phyloP scores from a whole-genome alignment of 2,329 filamentous ascomycete species.

The Chaetothyriales sp. region DNA sequence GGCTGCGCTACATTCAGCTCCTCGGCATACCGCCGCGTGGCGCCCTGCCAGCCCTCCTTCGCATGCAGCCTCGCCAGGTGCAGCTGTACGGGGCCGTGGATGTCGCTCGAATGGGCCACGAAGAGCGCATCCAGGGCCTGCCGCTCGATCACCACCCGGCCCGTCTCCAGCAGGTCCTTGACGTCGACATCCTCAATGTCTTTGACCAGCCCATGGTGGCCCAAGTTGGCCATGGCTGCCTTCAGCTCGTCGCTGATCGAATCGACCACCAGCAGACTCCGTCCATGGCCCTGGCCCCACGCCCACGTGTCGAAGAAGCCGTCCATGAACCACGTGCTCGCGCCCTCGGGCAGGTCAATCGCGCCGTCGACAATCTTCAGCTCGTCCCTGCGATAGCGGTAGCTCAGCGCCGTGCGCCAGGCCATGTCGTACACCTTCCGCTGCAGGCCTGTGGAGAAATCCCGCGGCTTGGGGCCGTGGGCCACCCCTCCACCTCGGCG shows the following conservation, averaged over 20 bases:
- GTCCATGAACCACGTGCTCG: slow-evolving; percentile 44
- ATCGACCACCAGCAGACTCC: slow-evolving; percentile 62
- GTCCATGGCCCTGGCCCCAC: slow-evolving; percentile 53
- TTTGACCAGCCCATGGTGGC: slow-evolving; percentile 55
- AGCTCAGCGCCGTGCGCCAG: slow-evolving; percentile 85
- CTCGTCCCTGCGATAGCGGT: slow-evolving; percentile 77
- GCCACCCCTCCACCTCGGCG: slow-evolving; percentile 72
- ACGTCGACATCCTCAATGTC: slow-evolving; percentile 75
- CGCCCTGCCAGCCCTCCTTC: background rate
- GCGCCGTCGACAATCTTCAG: slow-evolving; percentile 74
- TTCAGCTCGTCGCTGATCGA: slow-evolving; percentile 1
- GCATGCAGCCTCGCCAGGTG: background rate
- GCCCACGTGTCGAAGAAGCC: slow-evolving; percentile 57
- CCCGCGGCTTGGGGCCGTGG: slow-evolving; percentile 80
- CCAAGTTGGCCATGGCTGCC: slow-evolving; percentile 47
- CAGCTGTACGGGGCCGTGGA: background rate
- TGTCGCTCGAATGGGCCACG: background rate
- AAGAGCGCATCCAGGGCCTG: slow-evolving; percentile 50
- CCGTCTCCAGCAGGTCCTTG: slow-evolving; percentile 79
- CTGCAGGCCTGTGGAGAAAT: slow-evolving; percentile 74
- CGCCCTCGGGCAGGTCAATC: slow-evolving; percentile 46
- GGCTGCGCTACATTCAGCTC: background rate
- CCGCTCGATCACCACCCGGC: slow-evolving; percentile 76
- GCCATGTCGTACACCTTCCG: slow-evolving; percentile 90
- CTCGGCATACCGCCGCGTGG: background rate